These are phyloP conservation scores for Cucumis hystrix DNA, from an alignment of 306 rosid species.

Conservation along the genomic window DNA sequence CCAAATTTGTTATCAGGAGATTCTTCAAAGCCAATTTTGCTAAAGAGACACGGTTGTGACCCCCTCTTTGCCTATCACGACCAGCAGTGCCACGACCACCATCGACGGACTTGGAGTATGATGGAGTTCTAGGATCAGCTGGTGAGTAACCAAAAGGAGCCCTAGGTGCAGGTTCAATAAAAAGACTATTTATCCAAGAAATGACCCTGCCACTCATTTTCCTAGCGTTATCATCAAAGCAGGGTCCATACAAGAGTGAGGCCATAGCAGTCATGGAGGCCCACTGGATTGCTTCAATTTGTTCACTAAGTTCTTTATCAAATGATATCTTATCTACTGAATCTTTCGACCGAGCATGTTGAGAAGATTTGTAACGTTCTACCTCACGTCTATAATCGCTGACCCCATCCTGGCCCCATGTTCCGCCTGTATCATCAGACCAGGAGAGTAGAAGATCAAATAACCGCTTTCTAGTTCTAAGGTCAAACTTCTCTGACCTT, in stretches of 20 bases:
- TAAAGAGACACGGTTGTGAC: conserved; percentile 72
- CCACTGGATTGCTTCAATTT: conserved; percentile 98
- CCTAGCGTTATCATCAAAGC: conserved; percentile 98
- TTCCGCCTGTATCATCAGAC: conserved; percentile 74
- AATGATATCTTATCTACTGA: conserved; percentile 90
- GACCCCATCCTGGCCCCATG: conserved; percentile 78
- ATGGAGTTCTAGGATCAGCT: conserved; percentile 96
- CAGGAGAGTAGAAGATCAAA: conserved; percentile 94
- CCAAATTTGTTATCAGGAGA: conserved; percentile 86
- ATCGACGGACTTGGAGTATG: conserved; percentile 73
- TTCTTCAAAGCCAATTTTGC: conserved; percentile 92
- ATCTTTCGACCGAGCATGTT: conserved; percentile 90
- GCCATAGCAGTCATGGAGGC: conserved; percentile 99
- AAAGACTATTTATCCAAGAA: conserved; percentile 93
- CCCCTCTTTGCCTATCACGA: conserved; percentile 91
- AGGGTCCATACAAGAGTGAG: conserved; percentile 90
- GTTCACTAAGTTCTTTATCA: conserved; percentile 95
- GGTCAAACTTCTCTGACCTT: conserved; percentile 84
- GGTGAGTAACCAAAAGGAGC: conserved; percentile 99
- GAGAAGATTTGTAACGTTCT: conserved; percentile 96
- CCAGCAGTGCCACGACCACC: conserved; percentile 72
- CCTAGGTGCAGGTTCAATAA: conserved; percentile 83
- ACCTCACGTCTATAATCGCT: conserved; percentile 96
- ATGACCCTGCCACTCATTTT: conserved; percentile 98
- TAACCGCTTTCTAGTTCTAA: conserved; percentile 81